These are phyloP conservation scores for Beta corolliflora DNA, from an alignment of 179 eudicot genomes.

Conservation along the genomic window DNA sequence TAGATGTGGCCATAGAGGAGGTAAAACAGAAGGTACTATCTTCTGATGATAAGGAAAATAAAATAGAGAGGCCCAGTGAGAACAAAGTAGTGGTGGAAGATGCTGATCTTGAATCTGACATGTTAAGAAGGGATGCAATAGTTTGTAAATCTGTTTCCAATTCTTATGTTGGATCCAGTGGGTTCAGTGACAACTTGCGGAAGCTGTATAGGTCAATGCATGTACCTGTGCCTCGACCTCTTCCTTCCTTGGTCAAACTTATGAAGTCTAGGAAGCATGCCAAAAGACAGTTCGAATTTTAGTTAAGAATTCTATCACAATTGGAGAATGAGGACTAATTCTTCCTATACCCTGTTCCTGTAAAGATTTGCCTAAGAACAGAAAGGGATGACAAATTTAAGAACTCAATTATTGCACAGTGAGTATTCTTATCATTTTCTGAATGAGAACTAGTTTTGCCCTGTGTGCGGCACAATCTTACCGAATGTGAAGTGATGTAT, in stretches of 20 bases:
- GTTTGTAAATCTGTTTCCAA: conserved; percentile 26
- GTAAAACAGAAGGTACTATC: conserved; percentile 17
- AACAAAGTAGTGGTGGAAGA: conserved; percentile 19
- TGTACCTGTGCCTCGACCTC: conserved; percentile 75
- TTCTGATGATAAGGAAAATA: conserved; percentile 25
- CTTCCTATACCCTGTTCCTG: conserved; percentile 1
- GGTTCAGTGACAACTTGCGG: conserved; percentile 46
- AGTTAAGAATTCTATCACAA: background rate
- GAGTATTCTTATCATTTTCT: background rate
- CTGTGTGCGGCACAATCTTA: no score
- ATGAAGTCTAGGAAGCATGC: conserved; percentile 58
- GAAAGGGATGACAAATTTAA: background rate
- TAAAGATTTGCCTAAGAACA: background rate
- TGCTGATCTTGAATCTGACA: conserved; percentile 26
- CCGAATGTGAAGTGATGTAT: no score
- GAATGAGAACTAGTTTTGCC: no score
- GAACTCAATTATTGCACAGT: background rate
- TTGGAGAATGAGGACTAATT: background rate
- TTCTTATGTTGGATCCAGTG: conserved; percentile 32
- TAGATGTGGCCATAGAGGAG: background rate
- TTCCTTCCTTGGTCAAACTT: conserved; percentile 76
- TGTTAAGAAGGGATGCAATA: conserved; percentile 22
- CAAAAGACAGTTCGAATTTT: conserved; percentile 28
- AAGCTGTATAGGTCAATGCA: conserved; percentile 50
- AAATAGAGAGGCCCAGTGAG: conserved; percentile 24